Evolutionary conservation across 2,329 filamentous ascomycete genomes (phyloP).

Genomic region (Monosporascus cannonballus): DNA sequence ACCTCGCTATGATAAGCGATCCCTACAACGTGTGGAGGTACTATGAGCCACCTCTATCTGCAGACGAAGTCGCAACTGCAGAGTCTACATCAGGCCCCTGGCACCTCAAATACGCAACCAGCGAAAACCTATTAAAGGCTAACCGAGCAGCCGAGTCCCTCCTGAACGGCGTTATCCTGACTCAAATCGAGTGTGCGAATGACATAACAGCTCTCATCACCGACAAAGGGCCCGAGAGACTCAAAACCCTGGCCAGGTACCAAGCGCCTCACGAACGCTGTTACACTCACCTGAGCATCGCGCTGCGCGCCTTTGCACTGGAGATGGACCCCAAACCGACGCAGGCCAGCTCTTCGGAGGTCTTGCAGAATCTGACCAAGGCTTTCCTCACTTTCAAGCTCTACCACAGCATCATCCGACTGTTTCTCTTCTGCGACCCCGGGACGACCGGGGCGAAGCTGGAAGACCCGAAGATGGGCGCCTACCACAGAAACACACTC

Average conservation of each 20-base stretch:
- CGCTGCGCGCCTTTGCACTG: background rate
- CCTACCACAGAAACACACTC: background rate
- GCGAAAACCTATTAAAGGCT: constrained; percentile 2
- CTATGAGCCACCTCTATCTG: constrained; percentile 1
- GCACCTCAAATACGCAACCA: background rate
- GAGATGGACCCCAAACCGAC: background rate
- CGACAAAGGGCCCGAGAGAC: too few species aligned
- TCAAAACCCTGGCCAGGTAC: background rate
- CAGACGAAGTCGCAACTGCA: background rate
- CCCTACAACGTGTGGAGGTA: constrained; percentile 5
- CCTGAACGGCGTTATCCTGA: constrained; percentile 2
- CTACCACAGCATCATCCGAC: background rate
- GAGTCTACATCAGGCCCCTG: background rate
- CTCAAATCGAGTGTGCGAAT: background rate
- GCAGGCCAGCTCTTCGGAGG: too few species aligned
- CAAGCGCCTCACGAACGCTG: background rate
- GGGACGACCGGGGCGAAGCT: background rate
- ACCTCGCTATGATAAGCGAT: background rate
- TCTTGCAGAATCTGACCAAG: background rate
- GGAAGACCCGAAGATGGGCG: background rate
- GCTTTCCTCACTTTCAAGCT: background rate
- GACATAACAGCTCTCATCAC: background rate
- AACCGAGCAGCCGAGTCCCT: constrained; percentile 5
- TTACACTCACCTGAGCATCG: background rate
- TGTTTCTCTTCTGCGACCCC: background rate